phyloP scores from a whole-genome alignment of 2,329 filamentous ascomycete genomes.

The Alternaria brassicae region DNA sequence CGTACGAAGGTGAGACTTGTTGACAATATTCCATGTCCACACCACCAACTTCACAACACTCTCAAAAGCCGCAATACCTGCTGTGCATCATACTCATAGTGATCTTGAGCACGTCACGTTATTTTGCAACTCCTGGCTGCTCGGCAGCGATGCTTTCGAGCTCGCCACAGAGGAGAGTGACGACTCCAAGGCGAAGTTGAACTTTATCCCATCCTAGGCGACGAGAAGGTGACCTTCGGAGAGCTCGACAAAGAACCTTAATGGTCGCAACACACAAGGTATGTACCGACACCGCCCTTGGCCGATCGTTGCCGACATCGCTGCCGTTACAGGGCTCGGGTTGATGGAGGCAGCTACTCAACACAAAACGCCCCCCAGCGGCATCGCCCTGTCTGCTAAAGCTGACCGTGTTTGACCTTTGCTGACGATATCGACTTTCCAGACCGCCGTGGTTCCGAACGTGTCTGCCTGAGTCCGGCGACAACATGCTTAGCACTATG shows the following conservation, averaged over 20 bases:
- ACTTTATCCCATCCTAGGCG: background rate
- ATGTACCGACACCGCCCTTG: background rate
- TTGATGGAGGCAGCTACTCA: background rate
- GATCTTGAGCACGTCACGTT: background rate
- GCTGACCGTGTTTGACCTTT: background rate
- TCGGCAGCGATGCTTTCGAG: background rate
- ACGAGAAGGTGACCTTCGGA: background rate
- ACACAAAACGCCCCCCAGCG: background rate
- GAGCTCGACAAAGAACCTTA: background rate
- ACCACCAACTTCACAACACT: slow-evolving; percentile 1
- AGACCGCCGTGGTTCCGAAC: background rate
- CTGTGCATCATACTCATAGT: background rate
- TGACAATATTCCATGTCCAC: background rate
- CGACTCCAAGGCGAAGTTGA: background rate
- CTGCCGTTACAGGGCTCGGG: background rate
- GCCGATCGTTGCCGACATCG: background rate
- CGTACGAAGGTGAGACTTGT: background rate
- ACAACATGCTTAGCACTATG: background rate
- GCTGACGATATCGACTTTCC: background rate
- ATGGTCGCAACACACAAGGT: background rate
- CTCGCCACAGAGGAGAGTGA: background rate
- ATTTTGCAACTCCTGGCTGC: background rate
- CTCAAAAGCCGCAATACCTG: background rate
- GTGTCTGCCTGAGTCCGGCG: background rate
- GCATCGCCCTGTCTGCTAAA: background rate